A percentile compares a stretch with the other conserved stretches of the same genome.
These are phyloP conservation scores for Stylosanthes scabra DNA, from an alignment of 331 rosid genomes.

Conservation along the genomic window DNA sequence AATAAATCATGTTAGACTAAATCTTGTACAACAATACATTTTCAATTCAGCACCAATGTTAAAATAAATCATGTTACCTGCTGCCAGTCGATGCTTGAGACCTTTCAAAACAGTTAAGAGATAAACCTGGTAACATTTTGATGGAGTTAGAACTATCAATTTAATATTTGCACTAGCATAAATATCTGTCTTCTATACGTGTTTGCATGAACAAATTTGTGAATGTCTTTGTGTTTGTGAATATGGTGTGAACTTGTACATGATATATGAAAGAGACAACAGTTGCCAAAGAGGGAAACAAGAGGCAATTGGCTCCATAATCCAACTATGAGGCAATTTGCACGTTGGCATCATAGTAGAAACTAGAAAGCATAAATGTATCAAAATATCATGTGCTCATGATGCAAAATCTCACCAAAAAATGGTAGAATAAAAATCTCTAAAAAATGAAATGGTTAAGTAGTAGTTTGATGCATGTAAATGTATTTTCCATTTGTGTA, in stretches of 20 bases:
- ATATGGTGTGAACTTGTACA: neutral
- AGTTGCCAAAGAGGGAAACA: slow-evolving; percentile 16
- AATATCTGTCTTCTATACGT: slow-evolving; percentile 24
- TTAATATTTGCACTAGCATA: slow-evolving; percentile 32
- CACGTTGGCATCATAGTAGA: slow-evolving; percentile 14
- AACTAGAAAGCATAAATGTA: neutral
- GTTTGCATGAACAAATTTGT: slow-evolving; percentile 24
- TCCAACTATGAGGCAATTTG: slow-evolving; percentile 24
- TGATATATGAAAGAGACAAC: slow-evolving; percentile 17
- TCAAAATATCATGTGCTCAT: slow-evolving; percentile 11
- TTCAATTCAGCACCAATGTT: slow-evolving; percentile 11
- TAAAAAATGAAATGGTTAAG: neutral
- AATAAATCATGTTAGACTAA: neutral
- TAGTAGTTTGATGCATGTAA: slow-evolving; percentile 15
- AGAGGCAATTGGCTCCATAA: slow-evolving; percentile 23
- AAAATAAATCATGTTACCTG: slow-evolving; percentile 64
- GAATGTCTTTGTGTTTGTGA: neutral
- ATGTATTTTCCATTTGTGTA: slow-evolving; percentile 25
- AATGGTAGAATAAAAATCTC: slow-evolving; percentile 8
- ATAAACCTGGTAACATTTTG: slow-evolving; percentile 81
- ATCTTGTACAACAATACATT: neutral
- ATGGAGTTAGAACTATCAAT: slow-evolving; percentile 39
- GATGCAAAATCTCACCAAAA: neutral
- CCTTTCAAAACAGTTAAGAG: slow-evolving; percentile 86
- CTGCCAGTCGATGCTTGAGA: slow-evolving; percentile 95